A percentile compares a stretch with the other conserved stretches of the same genome.
phyloP scores from a whole-genome alignment of 495 filamentous ascomycete genomes.

The Penicillium macrosclerotiorum region DNA sequence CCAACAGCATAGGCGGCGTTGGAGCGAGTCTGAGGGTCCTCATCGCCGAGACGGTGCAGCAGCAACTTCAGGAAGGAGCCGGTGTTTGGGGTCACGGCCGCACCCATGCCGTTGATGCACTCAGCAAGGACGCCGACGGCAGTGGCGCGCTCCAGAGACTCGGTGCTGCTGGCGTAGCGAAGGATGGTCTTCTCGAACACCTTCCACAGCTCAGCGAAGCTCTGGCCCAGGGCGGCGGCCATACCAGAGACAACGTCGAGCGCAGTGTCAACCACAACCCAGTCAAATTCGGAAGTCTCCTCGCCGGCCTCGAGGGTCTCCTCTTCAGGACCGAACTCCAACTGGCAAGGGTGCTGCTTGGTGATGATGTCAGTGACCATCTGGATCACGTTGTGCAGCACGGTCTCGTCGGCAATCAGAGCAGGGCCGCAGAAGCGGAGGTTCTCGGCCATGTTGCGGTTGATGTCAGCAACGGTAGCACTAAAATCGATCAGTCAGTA shows the following conservation, averaged over 20 bases:
- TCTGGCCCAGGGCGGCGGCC: slow-evolving; percentile 73
- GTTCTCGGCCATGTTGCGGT: slow-evolving; percentile 88
- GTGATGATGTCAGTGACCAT: slow-evolving; percentile 72
- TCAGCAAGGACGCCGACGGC: slow-evolving; percentile 91
- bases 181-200: slow-evolving; percentile 86
- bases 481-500: slow-evolving; percentile 52
- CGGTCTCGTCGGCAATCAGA: slow-evolving; percentile 66
- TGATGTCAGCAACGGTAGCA: slow-evolving; percentile 89
- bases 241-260: slow-evolving; percentile 85
- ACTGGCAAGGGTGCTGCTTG: slow-evolving; percentile 87
- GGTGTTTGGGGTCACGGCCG: slow-evolving; percentile 73
- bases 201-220: slow-evolving; percentile 87
- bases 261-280: slow-evolving; percentile 91
- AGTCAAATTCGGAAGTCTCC: slow-evolving; percentile 93
- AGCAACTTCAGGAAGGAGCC: slow-evolving; percentile 72
- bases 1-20: slow-evolving; percentile 92
- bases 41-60: slow-evolving; percentile 81
- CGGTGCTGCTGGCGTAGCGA: slow-evolving; percentile 80
- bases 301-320: slow-evolving; percentile 66
- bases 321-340: slow-evolving; percentile 78
- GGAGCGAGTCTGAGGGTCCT: slow-evolving; percentile 88
- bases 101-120: slow-evolving; percentile 83
- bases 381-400: slow-evolving; percentile 63
- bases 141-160: slow-evolving; percentile 81
- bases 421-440: slow-evolving; percentile 89